Base-by-base conservation (phyloP, 805 yeast species). In the Saccharomycopsis malanga region DNA sequence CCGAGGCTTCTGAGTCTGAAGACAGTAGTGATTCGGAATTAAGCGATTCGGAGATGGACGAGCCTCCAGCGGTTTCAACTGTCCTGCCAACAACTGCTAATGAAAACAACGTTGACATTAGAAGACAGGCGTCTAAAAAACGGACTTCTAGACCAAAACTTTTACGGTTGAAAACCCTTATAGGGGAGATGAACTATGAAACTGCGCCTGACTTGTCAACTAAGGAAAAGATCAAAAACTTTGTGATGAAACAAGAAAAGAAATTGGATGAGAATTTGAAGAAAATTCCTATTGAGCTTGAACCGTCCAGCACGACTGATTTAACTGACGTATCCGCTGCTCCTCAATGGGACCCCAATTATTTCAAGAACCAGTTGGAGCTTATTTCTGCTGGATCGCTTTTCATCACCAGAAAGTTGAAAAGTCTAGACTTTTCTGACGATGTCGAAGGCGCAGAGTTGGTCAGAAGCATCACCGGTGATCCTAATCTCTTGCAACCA, bases 381-480 rank as follows among this genome's bases (percentile, higher is more conserved):
- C 34, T 49, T 12, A 52, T 62, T 3, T 54, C 59, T 24, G 62
- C 59, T n/a, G 30, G 51, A 5, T 52, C 56, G 2, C 39, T 55
- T 10, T 51, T 46, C n/a, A 53, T 61, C 25, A 49, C 59, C 17
- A 21, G 40, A 9, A 50, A 54, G 15, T 46, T 61, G 37, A 52
- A 54, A 17, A 30, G 38, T 15, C 29, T 43, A 10, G 63, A 65
- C n/a, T 69, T 70, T 2, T 57, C 53, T 27, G 50, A 52, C 20
- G 71, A 68, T 17, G 65, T 62, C 12, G 68, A 64, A 43, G 65
- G 68, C 14, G 71, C 70, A 0, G 63, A 62, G 34, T 52, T 71
- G 17, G 70, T 72, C 24, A 59, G 74, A 27, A 60, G 69, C 0
- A 54, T 71, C 21, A 70, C 76, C 0, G 74, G 72, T 6, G 55